A percentile compares a stretch with the other conserved stretches of the same genome.
These are phyloP conservation scores for Pseudozyma hubeiensis DNA, from an alignment of 1,284 basidiomycete species.

Conservation along the genomic window DNA sequence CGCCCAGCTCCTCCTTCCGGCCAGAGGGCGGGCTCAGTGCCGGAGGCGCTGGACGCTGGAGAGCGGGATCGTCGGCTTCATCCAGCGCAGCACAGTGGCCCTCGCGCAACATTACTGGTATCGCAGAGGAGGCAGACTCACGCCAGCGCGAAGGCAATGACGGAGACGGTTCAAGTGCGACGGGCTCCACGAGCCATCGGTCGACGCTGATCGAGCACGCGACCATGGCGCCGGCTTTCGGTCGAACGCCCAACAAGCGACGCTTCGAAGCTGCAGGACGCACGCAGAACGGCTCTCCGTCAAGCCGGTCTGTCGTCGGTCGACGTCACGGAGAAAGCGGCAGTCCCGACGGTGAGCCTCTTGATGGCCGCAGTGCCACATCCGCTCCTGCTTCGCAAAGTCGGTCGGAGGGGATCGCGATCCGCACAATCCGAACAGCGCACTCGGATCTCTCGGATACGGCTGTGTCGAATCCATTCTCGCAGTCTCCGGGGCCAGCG, in stretches of 20 bases:
- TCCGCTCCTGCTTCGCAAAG: slow-evolving; percentile 47
- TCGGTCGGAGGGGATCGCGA: slow-evolving; percentile 39
- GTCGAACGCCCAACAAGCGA: slow-evolving; percentile 35
- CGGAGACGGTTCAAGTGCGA: slow-evolving; percentile 27
- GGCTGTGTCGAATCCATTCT: slow-evolving; percentile 47
- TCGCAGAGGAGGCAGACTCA: slow-evolving; percentile 22
- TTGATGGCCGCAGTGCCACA: slow-evolving; percentile 20
- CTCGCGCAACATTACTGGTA: slow-evolving; percentile 34
- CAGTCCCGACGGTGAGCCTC: slow-evolving; percentile 12
- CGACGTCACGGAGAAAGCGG: slow-evolving; percentile 18
- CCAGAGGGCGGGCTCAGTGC: slow-evolving; percentile 16
- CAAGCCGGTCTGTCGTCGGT: slow-evolving; percentile 16
- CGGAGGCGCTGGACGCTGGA: slow-evolving; percentile 19
- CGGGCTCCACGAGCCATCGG: slow-evolving; percentile 38
- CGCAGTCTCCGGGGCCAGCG: slow-evolving; percentile 49
- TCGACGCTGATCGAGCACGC: slow-evolving; percentile 46
- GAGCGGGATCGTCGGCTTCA: slow-evolving; percentile 33
- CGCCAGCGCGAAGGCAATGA: slow-evolving; percentile 16
- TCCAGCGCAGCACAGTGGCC: slow-evolving; percentile 28
- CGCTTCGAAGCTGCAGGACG: slow-evolving; percentile 18
- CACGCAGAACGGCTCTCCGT: slow-evolving; percentile 20
- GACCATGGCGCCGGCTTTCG: slow-evolving; percentile 44
- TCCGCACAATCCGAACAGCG: slow-evolving; percentile 18
- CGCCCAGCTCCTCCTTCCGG: slow-evolving; percentile 30
- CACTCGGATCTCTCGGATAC: slow-evolving; percentile 33